Percentiles rank a stretch among this genome's conserved stretches.
These are phyloP conservation scores for Yamadazyma kanchanaburiensis DNA, from an alignment of 1,139 yeast genomes.

Conservation along the genomic window DNA sequence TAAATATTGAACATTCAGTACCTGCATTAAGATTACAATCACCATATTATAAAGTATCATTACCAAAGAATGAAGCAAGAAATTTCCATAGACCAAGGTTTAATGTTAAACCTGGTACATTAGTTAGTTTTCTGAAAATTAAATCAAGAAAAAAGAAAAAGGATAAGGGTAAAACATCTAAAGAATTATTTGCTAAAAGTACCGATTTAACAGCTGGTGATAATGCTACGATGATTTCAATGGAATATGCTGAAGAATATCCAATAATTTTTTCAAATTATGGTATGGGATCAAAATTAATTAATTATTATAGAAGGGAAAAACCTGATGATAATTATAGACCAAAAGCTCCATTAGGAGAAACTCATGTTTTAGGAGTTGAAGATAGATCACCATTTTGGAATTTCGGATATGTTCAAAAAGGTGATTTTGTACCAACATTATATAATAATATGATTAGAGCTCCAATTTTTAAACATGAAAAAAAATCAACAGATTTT, in stretches of 20 bases:
- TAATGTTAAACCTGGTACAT: conserved; percentile 72
- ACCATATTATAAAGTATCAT: conserved; percentile 83
- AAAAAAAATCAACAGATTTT: conserved; percentile 75
- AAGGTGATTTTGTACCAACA: conserved; percentile 92
- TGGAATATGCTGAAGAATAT: conserved; percentile 89
- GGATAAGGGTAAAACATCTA: conserved; percentile 80
- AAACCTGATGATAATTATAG: conserved; percentile 78
- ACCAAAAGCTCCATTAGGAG: conserved; percentile 89
- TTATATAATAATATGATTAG: conserved; percentile 86
- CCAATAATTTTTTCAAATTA: conserved; percentile 82
- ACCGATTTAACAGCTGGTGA: conserved; percentile 84
- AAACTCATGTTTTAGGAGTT: conserved; percentile 90
- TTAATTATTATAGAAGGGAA: conserved; percentile 87
- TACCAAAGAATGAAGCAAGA: conserved; percentile 68
- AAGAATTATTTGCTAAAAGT: conserved; percentile 67
- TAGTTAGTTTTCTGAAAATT: conserved; percentile 69
- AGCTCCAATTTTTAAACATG: conserved; percentile 93
- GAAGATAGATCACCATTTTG: conserved; percentile 97
- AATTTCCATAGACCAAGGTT: conserved; percentile 80
- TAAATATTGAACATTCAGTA: conserved; percentile 85
- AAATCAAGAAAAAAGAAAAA: conserved; percentile 84
- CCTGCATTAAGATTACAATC: conserved; percentile 87
- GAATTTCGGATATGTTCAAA: conserved; percentile 97
- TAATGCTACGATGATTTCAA: conserved; percentile 62
- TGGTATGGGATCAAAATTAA: conserved; percentile 95